These are phyloP conservation scores for Sungouiozyma intestinalis DNA, from an alignment of 805 yeast species.

Conservation along the genomic window DNA sequence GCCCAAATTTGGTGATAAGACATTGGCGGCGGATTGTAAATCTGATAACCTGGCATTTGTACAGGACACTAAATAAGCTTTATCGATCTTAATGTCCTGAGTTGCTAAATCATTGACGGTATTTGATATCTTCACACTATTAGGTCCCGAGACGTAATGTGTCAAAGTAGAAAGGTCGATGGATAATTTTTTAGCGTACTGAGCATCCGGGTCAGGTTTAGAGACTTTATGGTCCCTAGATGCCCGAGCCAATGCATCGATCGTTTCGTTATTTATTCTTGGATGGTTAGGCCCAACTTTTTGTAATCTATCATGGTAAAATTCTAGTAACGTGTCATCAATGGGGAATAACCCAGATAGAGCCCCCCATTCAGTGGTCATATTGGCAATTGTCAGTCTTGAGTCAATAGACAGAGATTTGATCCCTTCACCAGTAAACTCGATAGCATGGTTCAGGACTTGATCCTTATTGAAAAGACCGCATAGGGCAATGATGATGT, in stretches of 20 bases:
- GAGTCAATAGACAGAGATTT: conserved; percentile 63
- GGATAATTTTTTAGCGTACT: conserved; percentile 77
- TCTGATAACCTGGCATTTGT: conserved; percentile 92
- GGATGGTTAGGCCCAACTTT: conserved; percentile 61
- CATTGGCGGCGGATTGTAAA: conserved; percentile 87
- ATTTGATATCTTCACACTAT: conserved; percentile 85
- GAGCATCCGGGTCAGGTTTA: conserved; percentile 64
- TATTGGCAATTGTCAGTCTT: conserved; percentile 86
- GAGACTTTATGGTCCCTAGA: conserved; percentile 3
- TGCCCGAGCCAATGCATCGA: conserved; percentile 30
- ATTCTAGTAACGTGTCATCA: conserved; percentile 63
- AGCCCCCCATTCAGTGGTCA: conserved; percentile 99
- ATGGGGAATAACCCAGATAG: conserved; percentile 96
- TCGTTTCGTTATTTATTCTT: conserved; percentile 56
- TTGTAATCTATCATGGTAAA: conserved; percentile 58
- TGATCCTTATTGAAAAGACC: conserved; percentile 89
- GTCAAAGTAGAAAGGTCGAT: conserved; percentile 73
- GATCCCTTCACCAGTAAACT: conserved; percentile 79
- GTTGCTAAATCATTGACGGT: conserved; percentile 65
- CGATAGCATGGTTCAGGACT: conserved; percentile 88
- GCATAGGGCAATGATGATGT: conserved; percentile 91
- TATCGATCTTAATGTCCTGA: conserved; percentile 69
- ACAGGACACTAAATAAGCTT: conserved; percentile 96
- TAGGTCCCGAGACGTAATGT: conserved; percentile 93
- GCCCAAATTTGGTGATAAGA: conserved; percentile 39